Conservation (phyloP, 257 asterid species). For the Solanum tacnaense region DNA sequence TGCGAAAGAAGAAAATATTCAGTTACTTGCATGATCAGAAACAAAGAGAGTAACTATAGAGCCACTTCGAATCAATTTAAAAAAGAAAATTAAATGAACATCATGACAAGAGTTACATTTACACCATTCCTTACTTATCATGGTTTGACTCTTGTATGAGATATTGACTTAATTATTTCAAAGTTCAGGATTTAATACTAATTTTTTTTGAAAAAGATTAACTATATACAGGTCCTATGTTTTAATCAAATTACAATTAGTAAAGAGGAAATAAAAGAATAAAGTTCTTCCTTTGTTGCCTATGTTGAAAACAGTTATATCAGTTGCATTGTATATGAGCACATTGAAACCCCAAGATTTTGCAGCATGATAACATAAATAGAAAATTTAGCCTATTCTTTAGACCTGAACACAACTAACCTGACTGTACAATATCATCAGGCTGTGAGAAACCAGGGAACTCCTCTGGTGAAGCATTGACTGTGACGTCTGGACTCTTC, state of each 20-base stretch:
- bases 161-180: neutral
- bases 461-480: slow-evolving; percentile 32
- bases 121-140: neutral
- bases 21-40: neutral
- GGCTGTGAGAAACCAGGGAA: slow-evolving; percentile 64
- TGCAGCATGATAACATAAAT: neutral
- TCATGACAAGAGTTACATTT: neutral
- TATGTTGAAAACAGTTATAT: neutral
- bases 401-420: slow-evolving; percentile 18
- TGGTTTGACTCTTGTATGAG: neutral
- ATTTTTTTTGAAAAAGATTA: neutral
- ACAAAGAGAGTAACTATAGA: neutral
- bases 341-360: neutral
- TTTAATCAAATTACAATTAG: neutral
- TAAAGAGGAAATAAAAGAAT: neutral
- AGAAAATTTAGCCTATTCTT: neutral
- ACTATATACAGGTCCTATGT: neutral
- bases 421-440: slow-evolving; percentile 52
- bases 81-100: neutral
- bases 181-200: neutral
- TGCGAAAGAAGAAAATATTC: neutral
- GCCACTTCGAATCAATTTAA: neutral
- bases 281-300: neutral
- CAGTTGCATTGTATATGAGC: neutral
- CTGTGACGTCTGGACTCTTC: slow-evolving; percentile 20